Conservation (phyloP, 108 stramenopile species). For the Nitzschia sp. region DNA sequence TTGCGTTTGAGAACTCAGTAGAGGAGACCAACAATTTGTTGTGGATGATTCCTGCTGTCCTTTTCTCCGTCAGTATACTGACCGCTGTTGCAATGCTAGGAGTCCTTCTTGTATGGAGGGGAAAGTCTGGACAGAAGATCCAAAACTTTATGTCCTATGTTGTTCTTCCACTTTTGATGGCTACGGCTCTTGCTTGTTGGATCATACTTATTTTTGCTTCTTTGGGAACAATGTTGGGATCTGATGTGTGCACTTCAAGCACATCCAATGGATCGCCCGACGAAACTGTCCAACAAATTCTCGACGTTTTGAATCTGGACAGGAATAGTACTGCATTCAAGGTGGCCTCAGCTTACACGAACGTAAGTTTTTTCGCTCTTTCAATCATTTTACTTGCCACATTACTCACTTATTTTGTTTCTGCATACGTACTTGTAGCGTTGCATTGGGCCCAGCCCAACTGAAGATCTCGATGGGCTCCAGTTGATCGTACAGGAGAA, state of each 20-base stretch:
- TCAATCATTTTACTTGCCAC: not conserved
- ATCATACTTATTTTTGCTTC: constrained; percentile 21
- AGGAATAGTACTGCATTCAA: constrained; percentile 7
- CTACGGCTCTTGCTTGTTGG: constrained; percentile 26
- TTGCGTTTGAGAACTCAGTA: constrained; percentile 14
- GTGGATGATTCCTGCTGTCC: constrained; percentile 41
- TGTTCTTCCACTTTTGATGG: constrained; percentile 42
- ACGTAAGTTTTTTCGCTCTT: constrained; percentile 14
- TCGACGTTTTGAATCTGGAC: not conserved
- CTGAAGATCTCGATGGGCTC: constrained; percentile 12
- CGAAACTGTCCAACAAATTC: constrained; percentile 26
- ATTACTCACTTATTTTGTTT: not conserved
- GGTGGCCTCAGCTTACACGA: constrained; percentile 21
- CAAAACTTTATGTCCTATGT: constrained; percentile 38
- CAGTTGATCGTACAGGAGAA: constrained; percentile 15
- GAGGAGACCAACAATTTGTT: constrained; percentile 23
- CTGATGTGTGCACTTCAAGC: constrained; percentile 29
- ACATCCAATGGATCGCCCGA: constrained; percentile 25
- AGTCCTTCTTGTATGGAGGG: constrained; percentile 40
- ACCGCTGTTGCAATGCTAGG: constrained; percentile 26
- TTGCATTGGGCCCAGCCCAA: constrained; percentile 36
- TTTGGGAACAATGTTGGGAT: constrained; percentile 32
- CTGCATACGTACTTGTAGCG: constrained; percentile 6
- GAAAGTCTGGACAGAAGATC: constrained; percentile 21
- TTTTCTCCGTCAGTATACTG: constrained; percentile 23